Base-by-base conservation (phyloP, 495 filamentous ascomycete species). In the Clohesyomyces aquaticus region DNA sequence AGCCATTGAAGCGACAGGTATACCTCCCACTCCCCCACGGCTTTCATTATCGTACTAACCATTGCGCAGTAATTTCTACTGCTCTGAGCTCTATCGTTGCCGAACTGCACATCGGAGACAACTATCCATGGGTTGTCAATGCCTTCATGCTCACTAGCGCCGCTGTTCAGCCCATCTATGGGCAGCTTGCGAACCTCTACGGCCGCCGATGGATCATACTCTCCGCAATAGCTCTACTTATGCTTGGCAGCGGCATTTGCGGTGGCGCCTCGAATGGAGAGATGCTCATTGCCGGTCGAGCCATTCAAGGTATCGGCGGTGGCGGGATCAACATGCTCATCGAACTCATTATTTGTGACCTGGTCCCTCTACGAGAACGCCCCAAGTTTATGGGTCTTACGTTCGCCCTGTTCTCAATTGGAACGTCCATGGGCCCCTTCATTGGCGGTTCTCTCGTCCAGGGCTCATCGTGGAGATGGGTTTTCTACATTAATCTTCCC, bases 331-430 rank as follows among this genome's bases (percentile, higher is more conserved):
- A 16, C 21, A 12, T 77, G 28, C 68, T 79, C 0, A 35, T 14
- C 12, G 72, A 77, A 3, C 66, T 77, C n/a, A 70, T 80, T 27
- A 50, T 78, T n/a, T 74, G 67, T 8, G 79, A 80, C 52, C 63
- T 80, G 3, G 75, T 79, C 0, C 76, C 78, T 0, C 26, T 80
- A 2, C 49, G 77, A 6, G 67, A 79, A n/a, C 64, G 79, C 2
- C 71, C 73, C 0, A 74, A 66, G 1, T 77, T 71, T 22, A 65
- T 78, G 4, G 75, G 70, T 0, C 18, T 78, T 0, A 22, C 80
- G 0, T 61, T 74, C 11, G 6, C 11, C 25, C 19, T 52, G 65
- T 53, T 66, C 66, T 14, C 68, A 1, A 19, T 77, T 4, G 78
- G 78, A 0, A 63, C 68, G 0, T 55, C 75, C 4, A 9, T 74